These are phyloP conservation scores for Claviceps fusiformis DNA, from an alignment of 2,329 filamentous ascomycete species.

Conservation along the genomic window DNA sequence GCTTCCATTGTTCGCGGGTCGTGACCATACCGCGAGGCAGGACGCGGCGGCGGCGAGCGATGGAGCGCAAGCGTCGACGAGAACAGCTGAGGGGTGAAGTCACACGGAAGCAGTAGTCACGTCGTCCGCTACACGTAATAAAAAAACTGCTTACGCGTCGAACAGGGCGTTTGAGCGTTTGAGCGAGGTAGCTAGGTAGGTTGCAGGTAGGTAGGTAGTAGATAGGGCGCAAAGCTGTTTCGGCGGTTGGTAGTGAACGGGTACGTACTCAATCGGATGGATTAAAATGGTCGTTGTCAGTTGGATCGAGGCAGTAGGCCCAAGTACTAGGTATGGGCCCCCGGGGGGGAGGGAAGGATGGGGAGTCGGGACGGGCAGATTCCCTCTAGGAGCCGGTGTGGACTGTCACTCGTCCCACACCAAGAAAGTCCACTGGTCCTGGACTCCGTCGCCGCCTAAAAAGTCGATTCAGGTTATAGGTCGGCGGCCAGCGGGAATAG, in stretches of 20 bases:
- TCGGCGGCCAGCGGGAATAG: no score
- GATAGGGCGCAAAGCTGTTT: background rate
- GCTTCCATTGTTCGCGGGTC: conserved; percentile 40
- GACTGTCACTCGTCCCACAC: conserved; percentile 3
- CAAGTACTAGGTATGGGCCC: background rate
- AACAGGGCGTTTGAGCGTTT: background rate
- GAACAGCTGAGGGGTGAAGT: background rate
- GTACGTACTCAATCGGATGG: conserved; percentile 1
- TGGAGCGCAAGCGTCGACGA: background rate
- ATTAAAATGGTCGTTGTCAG: background rate
- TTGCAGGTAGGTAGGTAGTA: background rate
- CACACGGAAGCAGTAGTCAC: background rate
- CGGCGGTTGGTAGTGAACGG: background rate
- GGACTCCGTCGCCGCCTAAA: no score
- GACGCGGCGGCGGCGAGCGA: conserved; percentile 5
- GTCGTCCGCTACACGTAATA: background rate
- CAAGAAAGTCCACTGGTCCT: background rate
- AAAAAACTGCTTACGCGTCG: background rate
- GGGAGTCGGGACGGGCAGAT: background rate
- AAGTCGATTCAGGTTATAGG: no score
- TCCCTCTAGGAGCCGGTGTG: conserved; percentile 1
- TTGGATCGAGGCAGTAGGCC: background rate
- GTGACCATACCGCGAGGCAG: conserved; percentile 22
- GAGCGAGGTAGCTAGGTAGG: background rate
- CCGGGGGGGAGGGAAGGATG: background rate